Conservation (phyloP, 2,329 filamentous ascomycete genomes). For the Alternaria consortialis region DNA sequence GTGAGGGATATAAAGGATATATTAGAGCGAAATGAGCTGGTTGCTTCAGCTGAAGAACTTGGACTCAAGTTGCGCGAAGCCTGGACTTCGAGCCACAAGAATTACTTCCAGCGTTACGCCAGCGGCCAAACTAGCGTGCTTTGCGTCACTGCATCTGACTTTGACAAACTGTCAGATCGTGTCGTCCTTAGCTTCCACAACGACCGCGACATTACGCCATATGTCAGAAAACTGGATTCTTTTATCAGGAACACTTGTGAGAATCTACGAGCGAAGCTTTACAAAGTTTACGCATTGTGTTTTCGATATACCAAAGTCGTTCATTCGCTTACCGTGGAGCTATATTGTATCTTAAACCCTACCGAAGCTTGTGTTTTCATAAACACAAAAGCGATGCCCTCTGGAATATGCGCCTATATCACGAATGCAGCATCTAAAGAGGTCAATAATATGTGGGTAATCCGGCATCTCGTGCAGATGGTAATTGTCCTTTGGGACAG, state of each 20-base stretch:
- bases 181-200: not conserved
- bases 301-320: not conserved
- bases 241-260: not conserved
- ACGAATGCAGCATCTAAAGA: conserved; percentile 1
- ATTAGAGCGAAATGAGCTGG: not conserved
- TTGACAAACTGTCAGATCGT: not conserved
- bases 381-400: not conserved
- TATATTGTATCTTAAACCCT: not conserved
- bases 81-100: not conserved
- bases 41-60: not conserved
- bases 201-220: not conserved
- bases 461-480: not conserved
- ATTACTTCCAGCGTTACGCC: not conserved
- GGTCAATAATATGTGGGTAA: not conserved
- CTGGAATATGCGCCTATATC: not conserved
- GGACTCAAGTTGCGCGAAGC: not conserved
- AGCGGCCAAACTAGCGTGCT: not conserved
- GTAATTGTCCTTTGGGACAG: not conserved
- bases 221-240: not conserved
- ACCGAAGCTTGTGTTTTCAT: conserved; percentile 1
- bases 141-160: not conserved
- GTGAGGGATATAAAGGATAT: not conserved
- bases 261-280: not conserved
- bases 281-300: not conserved
- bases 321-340: not conserved